Evolutionary conservation across 2,329 filamentous ascomycete genomes (phyloP).

Genomic region (Berkeleyomyces rouxiae): DNA sequence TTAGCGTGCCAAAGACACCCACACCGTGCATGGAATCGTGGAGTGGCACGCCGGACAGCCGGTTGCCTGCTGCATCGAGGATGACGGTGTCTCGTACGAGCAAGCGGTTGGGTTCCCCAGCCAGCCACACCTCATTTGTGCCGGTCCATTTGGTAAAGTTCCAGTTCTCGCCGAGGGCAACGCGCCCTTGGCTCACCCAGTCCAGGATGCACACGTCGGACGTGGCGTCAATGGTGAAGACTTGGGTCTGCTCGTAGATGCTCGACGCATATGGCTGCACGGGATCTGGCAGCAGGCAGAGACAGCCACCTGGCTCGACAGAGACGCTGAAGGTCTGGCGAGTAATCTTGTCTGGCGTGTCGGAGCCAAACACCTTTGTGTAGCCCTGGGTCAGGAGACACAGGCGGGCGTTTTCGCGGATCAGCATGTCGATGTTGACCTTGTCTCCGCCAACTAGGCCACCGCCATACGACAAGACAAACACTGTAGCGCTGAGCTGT

Average conservation of each 20-base stretch:
- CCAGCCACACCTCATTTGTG: slow-evolving; percentile 70
- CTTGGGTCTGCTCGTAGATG: slow-evolving; percentile 69
- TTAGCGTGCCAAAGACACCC: slow-evolving; percentile 68
- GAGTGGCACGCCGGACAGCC: slow-evolving; percentile 26
- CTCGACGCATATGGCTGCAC: slow-evolving; percentile 79
- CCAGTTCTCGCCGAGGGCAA: slow-evolving; percentile 79
- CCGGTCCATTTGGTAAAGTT: slow-evolving; percentile 63
- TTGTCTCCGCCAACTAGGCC: slow-evolving; percentile 79
- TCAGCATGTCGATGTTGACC: slow-evolving; percentile 53
- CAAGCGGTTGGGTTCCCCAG: slow-evolving; percentile 30
- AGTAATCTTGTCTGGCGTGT: slow-evolving; percentile 36
- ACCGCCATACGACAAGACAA: slow-evolving; percentile 85
- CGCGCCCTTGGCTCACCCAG: slow-evolving; percentile 83
- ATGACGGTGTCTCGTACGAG: slow-evolving; percentile 75
- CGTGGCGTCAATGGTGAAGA: slow-evolving; percentile 44
- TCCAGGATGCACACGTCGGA: slow-evolving; percentile 68
- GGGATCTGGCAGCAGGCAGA: slow-evolving; percentile 70
- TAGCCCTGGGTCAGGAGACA: slow-evolving; percentile 57
- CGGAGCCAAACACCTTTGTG: slow-evolving; percentile 88
- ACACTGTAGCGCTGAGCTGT: slow-evolving; percentile 59
- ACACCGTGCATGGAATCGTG: slow-evolving; percentile 54
- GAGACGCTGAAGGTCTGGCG: slow-evolving; percentile 37
- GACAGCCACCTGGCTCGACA: slow-evolving; percentile 33
- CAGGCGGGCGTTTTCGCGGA: slow-evolving; percentile 49
- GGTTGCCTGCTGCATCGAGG: slow-evolving; percentile 40